Conservation (phyloP, 2,329 filamentous ascomycete species). For the Cytospora leucostoma region DNA sequence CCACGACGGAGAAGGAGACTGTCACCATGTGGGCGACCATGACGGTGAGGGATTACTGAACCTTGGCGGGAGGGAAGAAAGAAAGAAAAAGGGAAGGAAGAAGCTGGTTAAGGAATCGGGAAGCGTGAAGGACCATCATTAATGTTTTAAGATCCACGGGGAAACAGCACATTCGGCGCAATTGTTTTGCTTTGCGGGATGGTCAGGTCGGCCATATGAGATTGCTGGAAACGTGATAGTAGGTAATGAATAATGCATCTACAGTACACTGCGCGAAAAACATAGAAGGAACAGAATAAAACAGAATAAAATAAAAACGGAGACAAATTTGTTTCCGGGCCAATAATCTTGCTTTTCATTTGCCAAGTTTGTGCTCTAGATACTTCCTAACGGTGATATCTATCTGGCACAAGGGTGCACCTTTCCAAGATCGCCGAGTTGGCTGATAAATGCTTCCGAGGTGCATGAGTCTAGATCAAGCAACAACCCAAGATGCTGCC, state of each 20-base stretch:
- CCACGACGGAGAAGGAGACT: conserved; percentile 22
- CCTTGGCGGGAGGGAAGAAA: background rate
- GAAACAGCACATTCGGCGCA: background rate
- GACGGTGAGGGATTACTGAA: conserved; percentile 8
- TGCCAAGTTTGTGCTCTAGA: background rate
- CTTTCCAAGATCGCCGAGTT: too few relatives aligned
- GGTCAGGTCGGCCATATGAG: background rate
- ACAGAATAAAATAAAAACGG: background rate
- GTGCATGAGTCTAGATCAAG: too few relatives aligned
- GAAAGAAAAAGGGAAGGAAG: background rate
- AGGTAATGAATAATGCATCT: background rate
- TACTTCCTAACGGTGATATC: background rate
- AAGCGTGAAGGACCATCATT: background rate
- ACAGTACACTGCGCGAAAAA: background rate
- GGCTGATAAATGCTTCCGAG: too few relatives aligned
- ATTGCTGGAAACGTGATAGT: background rate
- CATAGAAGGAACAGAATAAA: background rate
- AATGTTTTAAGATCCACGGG: background rate
- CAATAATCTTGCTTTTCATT: background rate
- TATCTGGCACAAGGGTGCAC: background rate
- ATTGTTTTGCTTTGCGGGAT: background rate
- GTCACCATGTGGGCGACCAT: conserved; percentile 11
- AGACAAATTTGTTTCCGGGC: background rate
- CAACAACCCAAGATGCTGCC: background rate
- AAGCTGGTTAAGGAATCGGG: background rate